Evolutionary conservation across 2,329 filamentous ascomycete species (phyloP), one percentile per base, ranked within the genome.

Genomic region (Tolypocladium tropicale): DNA sequence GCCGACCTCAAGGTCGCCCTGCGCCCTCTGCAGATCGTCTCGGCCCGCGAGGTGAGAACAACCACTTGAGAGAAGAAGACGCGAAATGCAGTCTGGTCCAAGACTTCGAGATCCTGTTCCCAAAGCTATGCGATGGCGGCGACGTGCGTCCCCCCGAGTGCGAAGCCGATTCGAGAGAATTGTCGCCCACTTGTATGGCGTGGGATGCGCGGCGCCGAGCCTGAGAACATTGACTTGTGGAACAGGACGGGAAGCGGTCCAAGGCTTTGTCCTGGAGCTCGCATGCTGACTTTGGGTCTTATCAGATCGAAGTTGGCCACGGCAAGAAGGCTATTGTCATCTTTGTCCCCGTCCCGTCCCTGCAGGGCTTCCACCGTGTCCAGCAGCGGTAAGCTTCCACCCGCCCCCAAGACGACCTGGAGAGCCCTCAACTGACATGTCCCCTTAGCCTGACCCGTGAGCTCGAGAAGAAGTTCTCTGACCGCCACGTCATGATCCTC

Each of bases 391-490:
- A 92, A 79, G 87, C 78, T 63, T 57, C 54, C 39, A 30, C 6
- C 30, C 5, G 52, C 1, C 3, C 18, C n/a, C 16, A 39, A n/a
- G 11, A 21, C 14, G 59, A 4, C n/a, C 7, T 14, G 52, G 48
- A 5, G 10, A 41, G 54, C 25, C 25, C 48, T n/a, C 46, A 14
- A 56, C 64, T 72, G 59, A 69, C 58, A 2, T n/a, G n/a, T 21
- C 4, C n/a, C n/a, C 4, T 4, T 57, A 97, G 93, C 76, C 87
- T 99, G 75, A 99, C 94, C 79, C 94, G 94, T 81, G 94, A 99
- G 85, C 92, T 99, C 75, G 94, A 99, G 89, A 99, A 99, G 91
- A 99, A 99, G 84, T 99, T 99, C 90, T 97, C 94, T 65, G 94
- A 99, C 85, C 94, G 94, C 80, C 94, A 99, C 80, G 94, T 99